Evolutionary conservation across 441 rosid genomes (phyloP).

Genomic region (Erodium texanum): DNA sequence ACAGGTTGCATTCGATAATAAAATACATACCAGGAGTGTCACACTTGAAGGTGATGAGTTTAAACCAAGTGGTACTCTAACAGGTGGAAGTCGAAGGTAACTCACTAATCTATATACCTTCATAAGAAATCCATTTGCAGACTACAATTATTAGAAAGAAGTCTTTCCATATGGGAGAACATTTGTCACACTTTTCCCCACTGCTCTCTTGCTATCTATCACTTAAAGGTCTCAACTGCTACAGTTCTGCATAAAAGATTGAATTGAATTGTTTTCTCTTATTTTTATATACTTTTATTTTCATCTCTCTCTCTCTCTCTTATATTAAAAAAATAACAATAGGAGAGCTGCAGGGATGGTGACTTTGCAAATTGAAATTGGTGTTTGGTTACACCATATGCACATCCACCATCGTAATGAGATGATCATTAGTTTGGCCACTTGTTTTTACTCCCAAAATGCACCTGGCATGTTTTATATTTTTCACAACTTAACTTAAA

Average conservation of each 20-base stretch:
- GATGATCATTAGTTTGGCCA: background rate
- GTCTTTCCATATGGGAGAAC: background rate
- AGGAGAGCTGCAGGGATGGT: background rate
- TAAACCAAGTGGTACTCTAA: constrained; percentile 92
- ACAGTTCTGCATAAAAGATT: background rate
- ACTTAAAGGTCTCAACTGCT: background rate
- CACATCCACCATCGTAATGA: background rate
- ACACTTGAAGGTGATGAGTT: constrained; percentile 94
- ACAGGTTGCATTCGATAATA: constrained; percentile 78
- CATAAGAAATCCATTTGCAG: background rate
- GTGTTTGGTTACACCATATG: background rate
- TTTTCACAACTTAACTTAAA: background rate
- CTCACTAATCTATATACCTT: constrained; percentile 6
- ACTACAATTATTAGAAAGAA: background rate
- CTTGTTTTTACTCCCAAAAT: background rate
- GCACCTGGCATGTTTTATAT: background rate
- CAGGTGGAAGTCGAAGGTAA: constrained; percentile 96
- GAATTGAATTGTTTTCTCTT: no score
- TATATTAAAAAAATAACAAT: background rate
- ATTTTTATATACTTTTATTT: no score
- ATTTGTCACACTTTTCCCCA: background rate
- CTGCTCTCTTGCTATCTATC: background rate
- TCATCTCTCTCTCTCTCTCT: no score
- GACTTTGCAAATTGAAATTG: background rate
- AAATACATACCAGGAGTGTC: constrained; percentile 68